Percentiles rank a stretch among this genome's conserved stretches.
These are phyloP conservation scores for Trichoderma gamsii DNA, from an alignment of 495 filamentous ascomycete genomes.

Conservation along the genomic window DNA sequence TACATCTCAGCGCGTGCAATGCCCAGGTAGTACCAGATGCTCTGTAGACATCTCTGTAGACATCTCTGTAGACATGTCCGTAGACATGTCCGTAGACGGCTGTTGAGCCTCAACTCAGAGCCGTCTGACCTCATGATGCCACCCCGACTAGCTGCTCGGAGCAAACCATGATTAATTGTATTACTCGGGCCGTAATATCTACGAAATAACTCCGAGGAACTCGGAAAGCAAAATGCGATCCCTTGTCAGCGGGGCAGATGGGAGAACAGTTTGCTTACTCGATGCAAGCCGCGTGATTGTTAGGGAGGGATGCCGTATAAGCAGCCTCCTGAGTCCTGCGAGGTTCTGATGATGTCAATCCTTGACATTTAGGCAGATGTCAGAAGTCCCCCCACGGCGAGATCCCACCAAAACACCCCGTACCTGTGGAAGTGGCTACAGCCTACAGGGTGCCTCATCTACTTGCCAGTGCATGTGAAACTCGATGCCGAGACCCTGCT, in stretches of 20 bases:
- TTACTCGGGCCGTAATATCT: neutral
- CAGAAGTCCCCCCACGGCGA: no score
- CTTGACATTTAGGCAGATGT: no score
- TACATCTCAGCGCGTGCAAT: slow-evolving; percentile 46
- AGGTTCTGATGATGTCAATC: neutral
- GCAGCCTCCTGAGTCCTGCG: neutral
- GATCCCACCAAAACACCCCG: no score
- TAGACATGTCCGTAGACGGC: neutral
- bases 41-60: neutral
- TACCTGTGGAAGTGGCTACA: no score
- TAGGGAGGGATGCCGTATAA: neutral
- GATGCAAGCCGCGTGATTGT: neutral
- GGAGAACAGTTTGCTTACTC: neutral
- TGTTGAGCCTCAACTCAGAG: neutral
- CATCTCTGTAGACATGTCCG: no score
- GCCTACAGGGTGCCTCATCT: neutral
- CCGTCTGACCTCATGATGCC: neutral
- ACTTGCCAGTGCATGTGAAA: neutral
- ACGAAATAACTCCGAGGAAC: neutral
- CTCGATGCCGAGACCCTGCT: neutral
- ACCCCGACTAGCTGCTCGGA: neutral
- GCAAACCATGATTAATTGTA: neutral
- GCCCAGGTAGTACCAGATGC: neutral
- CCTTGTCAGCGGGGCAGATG: neutral
- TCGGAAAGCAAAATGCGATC: neutral